Percentiles rank a stretch among this genome's conserved stretches.
Conservation (phyloP, 2,329 filamentous ascomycete genomes). For the Colletotrichum godetiae region DNA sequence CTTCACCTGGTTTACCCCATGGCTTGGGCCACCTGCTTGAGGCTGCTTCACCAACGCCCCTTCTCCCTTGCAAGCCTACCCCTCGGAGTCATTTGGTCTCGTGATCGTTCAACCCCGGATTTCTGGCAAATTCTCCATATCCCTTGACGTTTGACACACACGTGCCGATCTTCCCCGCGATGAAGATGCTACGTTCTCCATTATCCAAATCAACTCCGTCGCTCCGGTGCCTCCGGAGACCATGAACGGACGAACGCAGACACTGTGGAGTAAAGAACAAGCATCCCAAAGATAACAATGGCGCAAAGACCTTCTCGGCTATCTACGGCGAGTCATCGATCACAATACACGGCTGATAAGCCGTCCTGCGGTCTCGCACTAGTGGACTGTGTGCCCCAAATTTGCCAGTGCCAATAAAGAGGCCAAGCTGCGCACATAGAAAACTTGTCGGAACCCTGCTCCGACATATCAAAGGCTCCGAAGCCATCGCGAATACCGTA, state of each 20-base stretch:
- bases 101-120: not conserved
- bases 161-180: conserved; percentile 9
- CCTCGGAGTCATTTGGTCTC: not conserved
- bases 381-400: not conserved
- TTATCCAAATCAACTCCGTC: not conserved
- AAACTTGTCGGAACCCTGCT: conserved; percentile 18
- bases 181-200: not conserved
- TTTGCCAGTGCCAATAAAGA: conserved; percentile 21
- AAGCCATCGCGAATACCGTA: not conserved
- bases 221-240: not conserved
- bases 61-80: not conserved
- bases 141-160: not conserved
- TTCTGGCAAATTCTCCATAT: not conserved
- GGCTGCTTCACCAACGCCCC: not conserved
- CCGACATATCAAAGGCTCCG: conserved; percentile 20
- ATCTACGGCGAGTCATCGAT: conserved; percentile 17
- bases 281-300: not conserved
- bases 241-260: not conserved
- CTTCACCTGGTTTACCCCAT: not conserved
- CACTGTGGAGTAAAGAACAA: not conserved
- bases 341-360: conserved; percentile 25
- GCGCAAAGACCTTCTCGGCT: not conserved
- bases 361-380: not conserved
- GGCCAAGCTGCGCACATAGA: not conserved
- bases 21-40: not conserved